Evolutionary conservation across 331 rosid species (phyloP), one percentile per base, ranked within the genome.

Genomic region (Phaseolus coccineus): DNA sequence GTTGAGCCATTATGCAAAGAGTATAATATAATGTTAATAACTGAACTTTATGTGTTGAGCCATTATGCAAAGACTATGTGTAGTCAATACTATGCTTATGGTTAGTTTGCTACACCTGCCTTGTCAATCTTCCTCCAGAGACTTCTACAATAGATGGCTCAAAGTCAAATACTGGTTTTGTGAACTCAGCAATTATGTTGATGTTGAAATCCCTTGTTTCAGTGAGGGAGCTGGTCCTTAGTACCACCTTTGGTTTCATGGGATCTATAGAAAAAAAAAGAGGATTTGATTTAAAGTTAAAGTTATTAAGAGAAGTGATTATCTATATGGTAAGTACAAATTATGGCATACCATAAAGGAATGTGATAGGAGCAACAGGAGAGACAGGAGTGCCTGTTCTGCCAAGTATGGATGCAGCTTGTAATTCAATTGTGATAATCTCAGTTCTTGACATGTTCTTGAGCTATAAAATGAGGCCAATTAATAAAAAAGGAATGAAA

Each of bases 91-190:
- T 33, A 50, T 40, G 30, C 52, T 62, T 77, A 48, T 48, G 55
- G 56, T 19, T 73, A 53, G 70, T 47, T 77, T 72, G 55, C 72
- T 84, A 42, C 83, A 89, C 90, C 78, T 84, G 90, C 96, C 96
- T 89, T 86, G 85, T 85, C 80, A 91, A 66, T 79, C 76, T 84
- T 72, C 96, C 93, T 28, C 93, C 90, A 1, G 13, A 50, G 56
- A 91, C 87, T 65, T 84, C 71, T 59, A 91, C 82, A 82, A 63
- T 76, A 27, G 93, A 86, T 78, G 85, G 85, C 72, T 80, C 82
- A 76, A 91, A 89, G 55, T 91, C 91, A 79, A 91, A 91, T 16
- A 91, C 93, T 13, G 96, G 96, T 69, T 89, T 89, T 73, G 91
- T 83, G 83, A 91, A 91, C 87, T 89, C 93, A 56, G 77, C 93